Base-by-base conservation (phyloP, 2,329 filamentous ascomycete species). In the Aureobasidium melanogenum region DNA sequence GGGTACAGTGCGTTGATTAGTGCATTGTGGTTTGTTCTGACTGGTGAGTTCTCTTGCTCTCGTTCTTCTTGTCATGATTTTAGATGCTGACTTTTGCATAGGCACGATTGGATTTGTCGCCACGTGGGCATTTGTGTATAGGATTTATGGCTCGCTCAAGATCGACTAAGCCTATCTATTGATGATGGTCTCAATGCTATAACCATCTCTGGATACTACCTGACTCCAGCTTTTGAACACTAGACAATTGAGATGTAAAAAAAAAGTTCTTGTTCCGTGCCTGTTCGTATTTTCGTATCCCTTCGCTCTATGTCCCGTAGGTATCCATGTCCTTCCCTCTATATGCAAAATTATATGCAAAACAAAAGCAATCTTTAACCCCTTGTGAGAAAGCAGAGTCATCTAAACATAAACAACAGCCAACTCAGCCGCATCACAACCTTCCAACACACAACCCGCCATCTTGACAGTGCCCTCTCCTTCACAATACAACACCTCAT, bases 121-220 rank as follows among this genome's bases (percentile, higher is more conserved):
- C 9, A 95, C 91, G 73, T 97, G 92, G 90, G 83, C 88, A 72
- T 99, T 99, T 72, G 88, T 96, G 58, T 85, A 89, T 67, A 93
- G 89, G 74, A 99, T 99, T 64, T 99, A 99, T 74, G 80, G 85
- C 26, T 97, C 92, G n/a, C 96, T 99, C 78, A 99, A 99, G 80
- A 91, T 99, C 66, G 94, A 99, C 73, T 99, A 32, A 59, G 28
- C 5, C 2, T 26, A 8, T 10, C 15, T 12, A 5, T 14, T 1
- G 38, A 43, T 43, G 19, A 9, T 14, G 19, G 10, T 30, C 2
- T 17, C 9, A 15, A 9, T 9, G 22, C 36, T 14, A 30, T 22
- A 32, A 19, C 24, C 10, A 3, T 5, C 14, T 17, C 6, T 28
- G 3, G 3, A 15, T 32, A 34, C 7, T 17, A 17, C 12, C 15